Conservation (phyloP, 768 basidiomycete genomes). For the Guyanaporus albipodus region DNA sequence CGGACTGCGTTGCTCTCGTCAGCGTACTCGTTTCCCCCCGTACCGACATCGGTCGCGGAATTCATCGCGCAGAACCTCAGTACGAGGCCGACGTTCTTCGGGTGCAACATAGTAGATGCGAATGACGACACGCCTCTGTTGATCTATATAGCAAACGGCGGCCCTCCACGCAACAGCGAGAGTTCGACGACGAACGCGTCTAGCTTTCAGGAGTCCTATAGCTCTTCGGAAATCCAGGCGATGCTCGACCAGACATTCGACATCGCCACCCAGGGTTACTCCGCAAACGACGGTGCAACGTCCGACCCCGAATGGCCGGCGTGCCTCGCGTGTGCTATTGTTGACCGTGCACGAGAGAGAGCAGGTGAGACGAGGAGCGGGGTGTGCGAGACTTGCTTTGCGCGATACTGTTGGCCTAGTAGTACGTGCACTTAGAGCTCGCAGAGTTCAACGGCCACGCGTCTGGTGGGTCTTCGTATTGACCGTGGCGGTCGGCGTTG, state of each 20-base stretch:
- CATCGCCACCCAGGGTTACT: constrained; percentile 42
- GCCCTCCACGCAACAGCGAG: constrained; percentile 37
- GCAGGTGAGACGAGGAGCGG: too few relatives aligned
- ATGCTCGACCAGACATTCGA: constrained; percentile 46
- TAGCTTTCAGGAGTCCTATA: constrained; percentile 38
- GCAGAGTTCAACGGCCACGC: not conserved
- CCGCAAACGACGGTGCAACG: constrained; percentile 21
- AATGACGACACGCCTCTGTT: constrained; percentile 41
- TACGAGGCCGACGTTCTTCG: constrained; percentile 44
- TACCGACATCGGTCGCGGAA: constrained; percentile 24
- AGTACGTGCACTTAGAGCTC: too few relatives aligned
- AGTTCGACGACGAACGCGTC: constrained; percentile 41
- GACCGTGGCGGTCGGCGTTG: too few relatives aligned
- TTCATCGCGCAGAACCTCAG: constrained; percentile 37
- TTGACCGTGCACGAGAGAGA: too few relatives aligned
- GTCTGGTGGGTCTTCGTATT: too few relatives aligned
- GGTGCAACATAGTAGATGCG: constrained; percentile 32
- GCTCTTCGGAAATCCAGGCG: constrained; percentile 33
- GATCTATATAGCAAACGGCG: constrained; percentile 58
- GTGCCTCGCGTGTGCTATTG: constrained; percentile 49
- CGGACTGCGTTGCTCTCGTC: constrained; percentile 35
- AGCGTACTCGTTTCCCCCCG: constrained; percentile 32
- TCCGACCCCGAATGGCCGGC: constrained; percentile 43
- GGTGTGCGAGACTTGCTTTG: constrained; percentile 30
- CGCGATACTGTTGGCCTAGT: constrained; percentile 31